These are phyloP conservation scores for Colletotrichum horii DNA, from an alignment of 2,329 filamentous ascomycete species.

Conservation along the genomic window DNA sequence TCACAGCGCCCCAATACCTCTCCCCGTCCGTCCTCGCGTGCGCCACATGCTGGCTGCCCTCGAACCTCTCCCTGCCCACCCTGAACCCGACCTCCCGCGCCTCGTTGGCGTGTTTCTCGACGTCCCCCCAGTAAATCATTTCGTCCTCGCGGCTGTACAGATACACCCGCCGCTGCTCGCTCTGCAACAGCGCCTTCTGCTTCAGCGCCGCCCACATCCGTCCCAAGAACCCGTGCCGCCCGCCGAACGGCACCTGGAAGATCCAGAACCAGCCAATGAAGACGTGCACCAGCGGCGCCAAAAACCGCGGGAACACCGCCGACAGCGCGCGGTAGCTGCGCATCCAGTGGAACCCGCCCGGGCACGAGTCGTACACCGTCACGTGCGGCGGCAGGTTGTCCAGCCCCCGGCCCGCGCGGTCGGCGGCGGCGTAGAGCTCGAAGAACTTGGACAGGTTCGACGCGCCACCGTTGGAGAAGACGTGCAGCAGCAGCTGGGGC, in stretches of 20 bases:
- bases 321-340: slow-evolving; percentile 45
- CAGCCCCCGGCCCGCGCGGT: slow-evolving; percentile 19
- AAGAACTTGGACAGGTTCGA: slow-evolving; percentile 45
- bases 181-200: slow-evolving; percentile 30
- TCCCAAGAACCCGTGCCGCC: slow-evolving; percentile 32
- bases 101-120: slow-evolving; percentile 52
- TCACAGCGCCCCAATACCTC: slow-evolving; percentile 57
- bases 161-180: slow-evolving; percentile 53
- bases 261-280: slow-evolving; percentile 37
- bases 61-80: slow-evolving; percentile 51
- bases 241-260: slow-evolving; percentile 32
- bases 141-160: slow-evolving; percentile 55
- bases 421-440: slow-evolving; percentile 32
- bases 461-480: slow-evolving; percentile 59
- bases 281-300: slow-evolving; percentile 38
- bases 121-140: slow-evolving; percentile 50
- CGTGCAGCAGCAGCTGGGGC: slow-evolving; percentile 47
- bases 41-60: slow-evolving; percentile 54
- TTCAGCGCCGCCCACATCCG: slow-evolving; percentile 43
- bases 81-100: slow-evolving; percentile 43
- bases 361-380: slow-evolving; percentile 53
- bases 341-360: slow-evolving; percentile 47
- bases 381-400: slow-evolving; percentile 44
- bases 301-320: slow-evolving; percentile 36
- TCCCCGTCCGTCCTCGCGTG: slow-evolving; percentile 49